Percentiles rank a stretch among this genome's conserved stretches.
Evolutionary conservation across 2,329 filamentous ascomycete species (phyloP).

Genomic region (Chaetomium olivaceum): DNA sequence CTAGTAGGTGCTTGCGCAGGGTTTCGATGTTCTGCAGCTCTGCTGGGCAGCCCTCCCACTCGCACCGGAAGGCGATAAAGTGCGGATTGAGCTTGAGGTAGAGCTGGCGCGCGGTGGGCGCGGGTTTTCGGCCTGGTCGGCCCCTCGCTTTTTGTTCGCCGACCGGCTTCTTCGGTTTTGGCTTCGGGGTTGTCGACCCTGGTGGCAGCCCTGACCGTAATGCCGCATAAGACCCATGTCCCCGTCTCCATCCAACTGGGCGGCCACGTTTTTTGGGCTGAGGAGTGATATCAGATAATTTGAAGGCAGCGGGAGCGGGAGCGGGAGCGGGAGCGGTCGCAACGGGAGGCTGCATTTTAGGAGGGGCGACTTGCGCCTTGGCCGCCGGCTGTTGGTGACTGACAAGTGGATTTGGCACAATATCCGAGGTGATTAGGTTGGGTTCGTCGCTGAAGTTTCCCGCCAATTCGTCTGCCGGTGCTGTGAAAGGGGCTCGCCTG

Average conservation of each 20-base stretch:
- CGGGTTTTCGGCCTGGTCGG: constrained; percentile 44
- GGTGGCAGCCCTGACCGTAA: constrained; percentile 17
- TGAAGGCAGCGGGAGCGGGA: background rate
- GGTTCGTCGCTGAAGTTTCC: constrained; percentile 3
- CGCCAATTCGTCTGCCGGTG: constrained; percentile 6
- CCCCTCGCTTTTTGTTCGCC: constrained; percentile 42
- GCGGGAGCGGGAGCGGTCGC: constrained; percentile 5
- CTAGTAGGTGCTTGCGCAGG: constrained; percentile 53
- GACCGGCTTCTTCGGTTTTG: constrained; percentile 24
- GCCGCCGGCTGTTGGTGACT: background rate
- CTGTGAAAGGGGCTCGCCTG: constrained; percentile 8
- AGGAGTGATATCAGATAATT: constrained; percentile 19
- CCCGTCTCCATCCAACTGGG: constrained; percentile 50
- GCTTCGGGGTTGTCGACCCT: constrained; percentile 17
- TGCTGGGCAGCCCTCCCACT: constrained; percentile 60
- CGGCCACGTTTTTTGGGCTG: constrained; percentile 44
- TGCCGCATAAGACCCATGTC: constrained; percentile 37
- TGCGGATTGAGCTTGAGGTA: constrained; percentile 46
- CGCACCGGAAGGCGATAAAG: constrained; percentile 58
- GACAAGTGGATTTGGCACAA: constrained; percentile 12
- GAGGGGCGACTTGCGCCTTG: background rate
- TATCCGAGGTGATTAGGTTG: constrained; percentile 27
- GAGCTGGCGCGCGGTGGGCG: constrained; percentile 43
- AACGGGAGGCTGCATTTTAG: constrained; percentile 11
- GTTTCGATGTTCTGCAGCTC: constrained; percentile 65